Evolutionary conservation across 2,329 filamentous ascomycete genomes (phyloP).

Genomic region (Uncinocarpus reesii): DNA sequence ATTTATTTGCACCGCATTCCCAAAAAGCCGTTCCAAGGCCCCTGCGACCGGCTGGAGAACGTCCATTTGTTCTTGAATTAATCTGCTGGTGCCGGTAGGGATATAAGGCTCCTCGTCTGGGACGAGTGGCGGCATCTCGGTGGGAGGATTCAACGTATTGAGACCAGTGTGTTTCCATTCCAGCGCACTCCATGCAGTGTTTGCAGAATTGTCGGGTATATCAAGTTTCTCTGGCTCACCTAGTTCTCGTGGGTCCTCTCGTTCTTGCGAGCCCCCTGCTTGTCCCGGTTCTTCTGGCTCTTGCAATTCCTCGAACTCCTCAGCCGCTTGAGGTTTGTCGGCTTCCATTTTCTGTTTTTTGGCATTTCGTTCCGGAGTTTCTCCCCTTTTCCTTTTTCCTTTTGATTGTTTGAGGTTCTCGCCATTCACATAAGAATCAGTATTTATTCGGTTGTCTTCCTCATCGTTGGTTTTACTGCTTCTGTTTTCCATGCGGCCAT

Average conservation of each 20-base stretch:
- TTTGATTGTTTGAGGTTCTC: not conserved
- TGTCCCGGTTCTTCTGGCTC: too few relatives aligned
- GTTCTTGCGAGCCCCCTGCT: too few relatives aligned
- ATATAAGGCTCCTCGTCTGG: not conserved
- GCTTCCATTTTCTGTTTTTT: not conserved
- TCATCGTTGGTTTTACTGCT: not conserved
- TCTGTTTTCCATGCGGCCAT: not conserved
- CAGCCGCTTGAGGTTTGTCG: not conserved
- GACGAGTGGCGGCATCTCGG: not conserved
- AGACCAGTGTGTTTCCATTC: not conserved
- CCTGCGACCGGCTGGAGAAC: not conserved
- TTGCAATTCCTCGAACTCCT: too few relatives aligned
- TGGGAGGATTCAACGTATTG: not conserved
- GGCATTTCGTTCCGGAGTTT: not conserved
- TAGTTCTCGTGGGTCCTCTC: too few relatives aligned
- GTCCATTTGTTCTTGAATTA: not conserved
- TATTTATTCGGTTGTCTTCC: too few relatives aligned
- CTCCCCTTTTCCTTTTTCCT: not conserved
- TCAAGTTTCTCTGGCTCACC: too few relatives aligned
- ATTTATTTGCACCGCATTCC: not conserved
- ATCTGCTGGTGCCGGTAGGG: not conserved
- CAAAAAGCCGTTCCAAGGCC: not conserved
- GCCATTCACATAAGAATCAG: not conserved
- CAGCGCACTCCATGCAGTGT: not conserved
- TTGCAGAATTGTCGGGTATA: not conserved